Evolutionary conservation across 495 filamentous ascomycete genomes (phyloP), one percentile per base, ranked within the genome.

Genomic region (Clavariopsis aquatica): DNA sequence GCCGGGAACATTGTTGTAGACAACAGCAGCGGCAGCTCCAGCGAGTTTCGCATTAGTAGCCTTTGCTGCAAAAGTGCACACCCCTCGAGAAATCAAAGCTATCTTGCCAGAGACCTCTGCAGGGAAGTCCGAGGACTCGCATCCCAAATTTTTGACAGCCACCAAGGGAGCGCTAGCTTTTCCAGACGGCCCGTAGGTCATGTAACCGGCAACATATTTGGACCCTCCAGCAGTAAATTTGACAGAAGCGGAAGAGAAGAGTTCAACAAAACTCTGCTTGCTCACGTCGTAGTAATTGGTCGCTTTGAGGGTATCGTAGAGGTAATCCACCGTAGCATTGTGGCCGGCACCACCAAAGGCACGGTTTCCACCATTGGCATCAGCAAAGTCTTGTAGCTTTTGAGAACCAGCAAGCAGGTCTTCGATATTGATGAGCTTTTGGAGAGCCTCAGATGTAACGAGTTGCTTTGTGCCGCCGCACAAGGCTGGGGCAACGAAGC

Each of bases 1-100:
- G 1, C 86, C 87, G 0, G 72, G 70, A 10, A 72, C 79, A 68
- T 90, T 88, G 77, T 91, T 89, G 75, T 89, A 90, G 60, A 90
- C 78, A 69, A 90, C 69, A 0, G 79, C 77, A 0, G 76, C 88
- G 19, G 74, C 70, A 10, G 88, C 88, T 27, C 85, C 81, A 27
- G 87, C 85, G 1, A 75, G 72, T 19, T 81, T 82, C 3, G 87
- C 88, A 6, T 81, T 73, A 7, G 78, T 73, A n/a, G 86, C 78
- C 73, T 91, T 90, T 13, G 79, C 58, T 34, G 75, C 81, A 58
- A 90, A 90, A 15, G 78, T 69, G 64, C 88, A 91, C 15, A 74
- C 71, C 55, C 88, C 88, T 46, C 88, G 83, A 26, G 79, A 77
- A 63, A 90, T 77, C 43, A 91, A 79, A 31, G 84, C 88, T 41